These are phyloP conservation scores for Polymyxa betae DNA, from an alignment of 208 protist species.

Conservation along the genomic window DNA sequence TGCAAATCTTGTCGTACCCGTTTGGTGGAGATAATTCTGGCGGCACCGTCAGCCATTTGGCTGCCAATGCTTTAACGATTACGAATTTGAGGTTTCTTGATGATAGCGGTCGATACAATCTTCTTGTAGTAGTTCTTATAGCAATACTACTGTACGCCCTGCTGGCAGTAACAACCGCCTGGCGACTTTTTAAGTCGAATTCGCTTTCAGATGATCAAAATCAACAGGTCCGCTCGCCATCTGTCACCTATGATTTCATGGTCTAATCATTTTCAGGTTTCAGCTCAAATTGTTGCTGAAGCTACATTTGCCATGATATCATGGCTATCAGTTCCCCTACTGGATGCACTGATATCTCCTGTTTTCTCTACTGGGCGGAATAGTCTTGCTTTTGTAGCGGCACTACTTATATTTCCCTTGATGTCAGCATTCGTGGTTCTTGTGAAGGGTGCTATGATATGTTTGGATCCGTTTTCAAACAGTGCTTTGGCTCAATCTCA, in stretches of 20 bases:
- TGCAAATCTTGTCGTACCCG: not conserved
- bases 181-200: not conserved
- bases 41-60: not conserved
- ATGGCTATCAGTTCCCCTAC: not conserved
- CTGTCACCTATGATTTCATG: not conserved
- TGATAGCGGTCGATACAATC: not conserved
- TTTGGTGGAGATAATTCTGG: not conserved
- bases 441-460: not conserved
- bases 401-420: not conserved
- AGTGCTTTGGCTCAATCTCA: not conserved
- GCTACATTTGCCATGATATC: not conserved
- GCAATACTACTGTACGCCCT: not conserved
- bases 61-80: not conserved
- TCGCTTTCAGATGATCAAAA: not conserved
- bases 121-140: not conserved
- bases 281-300: not conserved
- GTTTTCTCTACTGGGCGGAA: not conserved
- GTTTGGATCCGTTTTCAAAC: not conserved
- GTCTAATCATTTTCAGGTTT: not conserved
- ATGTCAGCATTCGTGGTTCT: not conserved
- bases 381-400: not conserved
- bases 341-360: not conserved
- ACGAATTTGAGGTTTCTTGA: not conserved
- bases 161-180: not conserved
- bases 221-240: not conserved